A percentile compares a stretch with the other conserved stretches of the same genome.
Evolutionary conservation across 1,139 yeast genomes (phyloP).

Genomic region (Kodamaea ohmeri): DNA sequence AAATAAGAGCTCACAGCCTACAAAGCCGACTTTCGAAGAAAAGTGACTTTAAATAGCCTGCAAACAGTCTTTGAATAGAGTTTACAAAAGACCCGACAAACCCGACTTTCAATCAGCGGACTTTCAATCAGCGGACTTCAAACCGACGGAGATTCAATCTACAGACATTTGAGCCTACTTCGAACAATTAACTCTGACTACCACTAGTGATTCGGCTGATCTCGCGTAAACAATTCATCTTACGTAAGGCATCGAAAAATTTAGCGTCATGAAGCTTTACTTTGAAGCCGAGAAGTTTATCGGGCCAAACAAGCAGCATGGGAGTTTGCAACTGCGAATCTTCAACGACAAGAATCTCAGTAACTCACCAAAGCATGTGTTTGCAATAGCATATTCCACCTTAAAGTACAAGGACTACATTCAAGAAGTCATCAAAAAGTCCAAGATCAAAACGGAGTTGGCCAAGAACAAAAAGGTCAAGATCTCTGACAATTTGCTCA

Average conservation of each 20-base stretch:
- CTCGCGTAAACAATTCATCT: not conserved
- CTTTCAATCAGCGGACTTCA: too few relatives aligned
- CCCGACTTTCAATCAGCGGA: too few relatives aligned
- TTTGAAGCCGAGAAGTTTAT: slow-evolving; percentile 57
- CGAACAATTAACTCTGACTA: too few relatives aligned
- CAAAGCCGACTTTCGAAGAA: too few relatives aligned
- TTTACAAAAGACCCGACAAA: too few relatives aligned
- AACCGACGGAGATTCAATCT: too few relatives aligned
- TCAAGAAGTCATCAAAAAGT: slow-evolving; percentile 57
- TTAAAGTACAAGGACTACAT: slow-evolving; percentile 66
- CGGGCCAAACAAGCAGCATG: slow-evolving; percentile 23
- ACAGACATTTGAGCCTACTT: too few relatives aligned
- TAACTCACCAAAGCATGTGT: slow-evolving; percentile 71
- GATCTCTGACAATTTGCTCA: slow-evolving; percentile 47
- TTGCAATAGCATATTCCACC: slow-evolving; percentile 78
- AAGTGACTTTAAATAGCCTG: too few relatives aligned
- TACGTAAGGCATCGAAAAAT: slow-evolving; percentile 2
- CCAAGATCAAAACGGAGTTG: slow-evolving; percentile 53
- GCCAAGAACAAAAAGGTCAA: slow-evolving; percentile 30
- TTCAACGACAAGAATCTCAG: slow-evolving; percentile 46
- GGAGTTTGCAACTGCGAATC: slow-evolving; percentile 64
- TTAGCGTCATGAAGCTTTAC: slow-evolving; percentile 52
- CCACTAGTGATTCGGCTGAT: too few relatives aligned
- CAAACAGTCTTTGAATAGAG: too few relatives aligned
- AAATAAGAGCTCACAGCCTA: too few relatives aligned